Conservation (phyloP, 768 basidiomycete genomes). For the Tremella mesenterica region DNA sequence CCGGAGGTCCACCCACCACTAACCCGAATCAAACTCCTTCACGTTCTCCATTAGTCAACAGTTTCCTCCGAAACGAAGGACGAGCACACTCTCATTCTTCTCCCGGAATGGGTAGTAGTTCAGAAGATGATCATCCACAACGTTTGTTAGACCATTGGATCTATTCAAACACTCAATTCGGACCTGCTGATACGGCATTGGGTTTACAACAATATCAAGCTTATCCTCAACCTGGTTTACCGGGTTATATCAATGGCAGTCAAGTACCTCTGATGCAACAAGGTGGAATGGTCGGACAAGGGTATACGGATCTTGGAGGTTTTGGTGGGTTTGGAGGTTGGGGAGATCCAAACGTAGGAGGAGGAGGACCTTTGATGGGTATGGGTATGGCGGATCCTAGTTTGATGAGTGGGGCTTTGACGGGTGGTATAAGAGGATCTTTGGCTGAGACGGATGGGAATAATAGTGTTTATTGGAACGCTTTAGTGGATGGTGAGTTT, state of each 20-base stretch:
- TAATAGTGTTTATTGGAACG: conserved; percentile 16
- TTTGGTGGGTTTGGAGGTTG: neutral
- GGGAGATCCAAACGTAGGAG: conserved; percentile 1
- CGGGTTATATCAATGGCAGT: no score
- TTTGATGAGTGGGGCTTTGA: neutral
- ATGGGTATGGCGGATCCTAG: neutral
- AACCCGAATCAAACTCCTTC: no score
- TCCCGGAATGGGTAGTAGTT: conserved; percentile 8
- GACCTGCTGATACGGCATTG: conserved; percentile 15
- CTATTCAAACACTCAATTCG: conserved; percentile 18
- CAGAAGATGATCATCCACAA: conserved; percentile 41
- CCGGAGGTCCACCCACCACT: no score
- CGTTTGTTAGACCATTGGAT: conserved; percentile 42
- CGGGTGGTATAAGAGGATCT: neutral
- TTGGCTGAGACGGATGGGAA: conserved; percentile 13
- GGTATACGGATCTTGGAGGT: no score
- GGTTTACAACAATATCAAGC: no score
- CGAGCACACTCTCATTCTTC: no score
- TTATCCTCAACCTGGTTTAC: no score
- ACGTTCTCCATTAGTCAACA: no score
- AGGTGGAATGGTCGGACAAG: no score
- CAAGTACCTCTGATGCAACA: no score
- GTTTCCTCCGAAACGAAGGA: no score
- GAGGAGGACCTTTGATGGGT: neutral
- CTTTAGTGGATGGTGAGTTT: conserved; percentile 14